Conservation (phyloP, 805 yeast species). For the Candida montana region DNA sequence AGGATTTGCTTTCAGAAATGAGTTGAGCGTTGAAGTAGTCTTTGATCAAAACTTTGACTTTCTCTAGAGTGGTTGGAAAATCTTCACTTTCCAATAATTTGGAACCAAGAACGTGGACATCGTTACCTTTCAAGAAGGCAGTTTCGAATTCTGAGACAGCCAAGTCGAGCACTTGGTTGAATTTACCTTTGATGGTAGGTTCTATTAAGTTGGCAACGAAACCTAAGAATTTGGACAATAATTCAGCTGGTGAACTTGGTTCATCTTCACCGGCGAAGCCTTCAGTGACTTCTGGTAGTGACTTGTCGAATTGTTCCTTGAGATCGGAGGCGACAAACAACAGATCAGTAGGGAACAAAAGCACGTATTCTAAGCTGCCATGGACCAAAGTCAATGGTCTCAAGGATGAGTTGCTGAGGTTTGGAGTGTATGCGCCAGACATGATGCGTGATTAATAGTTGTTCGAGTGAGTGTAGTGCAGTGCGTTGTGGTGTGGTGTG, state of each 20-base stretch:
- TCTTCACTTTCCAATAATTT: constrained; percentile 48
- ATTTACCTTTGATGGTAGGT: constrained; percentile 45
- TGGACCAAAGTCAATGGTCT: constrained; percentile 83
- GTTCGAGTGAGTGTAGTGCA: constrained; percentile 6
- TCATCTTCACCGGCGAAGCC: constrained; percentile 83
- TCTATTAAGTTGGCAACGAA: constrained; percentile 48
- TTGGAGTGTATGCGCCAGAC: constrained; percentile 26
- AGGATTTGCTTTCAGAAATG: constrained; percentile 42
- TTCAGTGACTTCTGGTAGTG: constrained; percentile 74
- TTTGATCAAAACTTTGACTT: constrained; percentile 70
- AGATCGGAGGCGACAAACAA: constrained; percentile 81
- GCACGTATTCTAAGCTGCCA: constrained; percentile 83
- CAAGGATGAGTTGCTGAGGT: constrained; percentile 33
- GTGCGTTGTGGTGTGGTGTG: constrained; percentile 5
- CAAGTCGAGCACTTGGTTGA: constrained; percentile 63
- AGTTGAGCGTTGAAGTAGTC: constrained; percentile 64
- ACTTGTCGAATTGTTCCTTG: constrained; percentile 75
- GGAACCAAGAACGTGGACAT: constrained; percentile 87
- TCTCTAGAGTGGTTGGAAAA: constrained; percentile 60
- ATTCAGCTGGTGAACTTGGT: constrained; percentile 81
- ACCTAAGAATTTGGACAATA: constrained; percentile 80
- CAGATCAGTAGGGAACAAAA: constrained; percentile 77
- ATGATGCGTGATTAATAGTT: constrained; percentile 7
- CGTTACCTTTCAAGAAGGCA: constrained; percentile 66
- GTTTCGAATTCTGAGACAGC: constrained; percentile 81